Conservation (phyloP, 2,329 filamentous ascomycete genomes). For the Ophiostoma sp. region DNA sequence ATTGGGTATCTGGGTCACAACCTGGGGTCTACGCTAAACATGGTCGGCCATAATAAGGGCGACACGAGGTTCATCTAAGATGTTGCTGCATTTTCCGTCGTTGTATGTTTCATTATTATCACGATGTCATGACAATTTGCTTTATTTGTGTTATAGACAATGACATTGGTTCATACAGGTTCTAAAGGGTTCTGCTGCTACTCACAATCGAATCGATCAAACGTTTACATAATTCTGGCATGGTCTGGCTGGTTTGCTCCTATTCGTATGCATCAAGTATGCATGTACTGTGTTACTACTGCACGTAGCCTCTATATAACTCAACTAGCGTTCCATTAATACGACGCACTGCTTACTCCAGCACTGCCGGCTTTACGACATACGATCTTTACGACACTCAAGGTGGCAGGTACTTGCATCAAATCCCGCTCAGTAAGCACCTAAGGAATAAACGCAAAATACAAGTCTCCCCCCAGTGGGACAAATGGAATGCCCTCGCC, state of each 20-base stretch:
- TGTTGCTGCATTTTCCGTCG: neutral
- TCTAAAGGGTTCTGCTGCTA: neutral
- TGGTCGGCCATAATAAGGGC: slow-evolving; percentile 38
- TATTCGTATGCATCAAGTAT: too few species aligned
- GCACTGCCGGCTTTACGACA: neutral
- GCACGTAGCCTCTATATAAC: neutral
- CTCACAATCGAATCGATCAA: neutral
- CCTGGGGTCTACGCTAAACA: slow-evolving; percentile 41
- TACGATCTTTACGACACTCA: neutral
- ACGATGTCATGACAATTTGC: neutral
- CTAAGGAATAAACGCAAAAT: neutral
- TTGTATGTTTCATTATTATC: neutral
- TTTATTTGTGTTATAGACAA: neutral
- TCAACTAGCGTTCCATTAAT: neutral
- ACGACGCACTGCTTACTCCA: neutral
- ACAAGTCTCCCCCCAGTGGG: neutral
- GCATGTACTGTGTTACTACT: too few species aligned
- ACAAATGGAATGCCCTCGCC: neutral
- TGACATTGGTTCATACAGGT: neutral
- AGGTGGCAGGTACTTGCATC: neutral
- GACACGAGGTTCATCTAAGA: slow-evolving; percentile 31
- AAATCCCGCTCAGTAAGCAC: neutral
- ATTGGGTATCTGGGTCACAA: slow-evolving; percentile 43
- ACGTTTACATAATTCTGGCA: neutral
- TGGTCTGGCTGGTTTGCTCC: too few species aligned